Evolutionary conservation across 345 rosid species (phyloP).

Genomic region (Garcia nutans): DNA sequence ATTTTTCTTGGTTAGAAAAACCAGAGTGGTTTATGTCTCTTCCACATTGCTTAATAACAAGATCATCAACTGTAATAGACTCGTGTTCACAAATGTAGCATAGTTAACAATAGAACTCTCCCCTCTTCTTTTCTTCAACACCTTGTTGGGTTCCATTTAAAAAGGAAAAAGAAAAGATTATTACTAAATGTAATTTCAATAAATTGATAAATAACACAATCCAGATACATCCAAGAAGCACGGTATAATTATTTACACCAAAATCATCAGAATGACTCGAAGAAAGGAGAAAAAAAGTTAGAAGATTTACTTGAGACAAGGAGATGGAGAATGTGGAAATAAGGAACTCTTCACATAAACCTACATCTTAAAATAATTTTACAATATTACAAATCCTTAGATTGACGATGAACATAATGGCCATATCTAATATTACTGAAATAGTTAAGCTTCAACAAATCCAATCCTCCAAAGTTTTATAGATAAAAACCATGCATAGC

Average conservation of each 20-base stretch:
- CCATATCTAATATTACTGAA: not conserved
- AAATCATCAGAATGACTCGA: not conserved
- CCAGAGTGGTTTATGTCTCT: too few species aligned
- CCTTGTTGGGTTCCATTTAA: not conserved
- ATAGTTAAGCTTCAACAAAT: not conserved
- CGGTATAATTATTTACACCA: not conserved
- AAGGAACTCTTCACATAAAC: constrained; percentile 70
- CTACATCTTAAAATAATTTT: constrained; percentile 36
- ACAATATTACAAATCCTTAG: not conserved
- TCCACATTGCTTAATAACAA: too few species aligned
- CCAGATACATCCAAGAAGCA: not conserved
- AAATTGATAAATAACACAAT: not conserved
- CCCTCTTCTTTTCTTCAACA: not conserved
- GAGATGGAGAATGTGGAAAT: constrained; percentile 80
- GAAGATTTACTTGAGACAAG: constrained; percentile 66
- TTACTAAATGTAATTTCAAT: not conserved
- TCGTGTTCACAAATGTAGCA: not conserved
- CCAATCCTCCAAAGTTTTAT: not conserved
- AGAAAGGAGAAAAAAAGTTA: not conserved
- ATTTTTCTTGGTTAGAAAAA: too few species aligned
- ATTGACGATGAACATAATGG: not conserved
- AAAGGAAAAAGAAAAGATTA: not conserved
- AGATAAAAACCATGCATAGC: not conserved
- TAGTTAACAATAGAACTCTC: not conserved
- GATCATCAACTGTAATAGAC: not conserved